Percentiles rank a stretch among this genome's conserved stretches.
Evolutionary conservation across 805 yeast genomes (phyloP).

Genomic region (Candida schatavii): DNA sequence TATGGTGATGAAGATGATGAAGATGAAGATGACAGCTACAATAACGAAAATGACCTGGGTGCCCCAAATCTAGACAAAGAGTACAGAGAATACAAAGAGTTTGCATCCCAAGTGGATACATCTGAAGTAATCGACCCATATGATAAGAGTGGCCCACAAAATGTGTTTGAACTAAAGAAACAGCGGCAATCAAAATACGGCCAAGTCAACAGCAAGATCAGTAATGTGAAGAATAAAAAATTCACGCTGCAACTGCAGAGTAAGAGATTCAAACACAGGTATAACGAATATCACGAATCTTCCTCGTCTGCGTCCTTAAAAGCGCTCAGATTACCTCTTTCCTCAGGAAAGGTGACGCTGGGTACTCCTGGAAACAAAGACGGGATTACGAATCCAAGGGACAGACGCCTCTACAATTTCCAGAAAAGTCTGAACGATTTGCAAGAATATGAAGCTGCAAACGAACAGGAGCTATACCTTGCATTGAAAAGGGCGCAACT

Average conservation of each 20-base stretch:
- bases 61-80: constrained; percentile 8
- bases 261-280: background rate
- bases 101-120: constrained; percentile 21
- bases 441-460: constrained; percentile 13
- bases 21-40: constrained; percentile 10
- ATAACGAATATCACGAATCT: background rate
- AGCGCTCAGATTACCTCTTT: background rate
- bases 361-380: constrained; percentile 11
- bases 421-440: constrained; percentile 14
- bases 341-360: constrained; percentile 5
- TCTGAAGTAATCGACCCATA: constrained; percentile 18
- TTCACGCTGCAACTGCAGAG: no score
- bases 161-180: constrained; percentile 1
- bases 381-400: constrained; percentile 18
- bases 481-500: constrained; percentile 23
- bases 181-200: background rate
- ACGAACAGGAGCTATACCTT: constrained; percentile 20
- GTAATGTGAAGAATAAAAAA: constrained; percentile 5
- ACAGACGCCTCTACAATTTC: constrained; percentile 22
- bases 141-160: constrained; percentile 4
- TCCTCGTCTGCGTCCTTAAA: background rate
- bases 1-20: constrained; percentile 6
- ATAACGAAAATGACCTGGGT: background rate
- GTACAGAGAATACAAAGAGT: constrained; percentile 24
- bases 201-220: constrained; percentile 2